Conservation (phyloP, 495 filamentous ascomycete species). For the Trichoderma erinaceum region DNA sequence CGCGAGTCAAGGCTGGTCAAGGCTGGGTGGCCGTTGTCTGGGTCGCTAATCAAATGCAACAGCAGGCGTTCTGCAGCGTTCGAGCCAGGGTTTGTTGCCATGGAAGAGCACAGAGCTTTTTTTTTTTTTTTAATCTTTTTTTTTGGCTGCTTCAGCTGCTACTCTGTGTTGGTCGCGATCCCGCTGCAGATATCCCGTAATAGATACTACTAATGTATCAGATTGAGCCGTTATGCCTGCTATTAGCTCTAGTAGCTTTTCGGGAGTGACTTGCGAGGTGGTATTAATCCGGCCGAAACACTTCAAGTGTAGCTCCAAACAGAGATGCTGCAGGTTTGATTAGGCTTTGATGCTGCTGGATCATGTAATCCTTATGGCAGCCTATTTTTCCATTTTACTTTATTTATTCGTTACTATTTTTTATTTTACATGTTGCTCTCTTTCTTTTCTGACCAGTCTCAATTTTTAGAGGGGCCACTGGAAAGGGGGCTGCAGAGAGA, state of each 20-base stretch:
- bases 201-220: no score
- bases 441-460: background rate
- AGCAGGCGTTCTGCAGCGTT: slow-evolving; percentile 1
- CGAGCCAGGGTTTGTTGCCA: background rate
- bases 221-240: no score
- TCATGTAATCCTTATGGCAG: background rate
- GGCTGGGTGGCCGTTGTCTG: background rate
- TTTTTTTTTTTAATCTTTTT: background rate
- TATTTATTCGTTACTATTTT: no score
- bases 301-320: background rate
- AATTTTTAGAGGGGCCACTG: background rate
- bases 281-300: background rate
- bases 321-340: background rate
- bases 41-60: slow-evolving; percentile 13
- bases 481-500: slow-evolving; percentile 8
- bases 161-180: background rate
- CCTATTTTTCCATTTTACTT: no score
- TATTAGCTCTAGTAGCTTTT: no score
- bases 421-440: no score
- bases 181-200: no score
- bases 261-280: background rate
- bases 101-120: no score
- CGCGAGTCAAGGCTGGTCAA: slow-evolving; percentile 7
- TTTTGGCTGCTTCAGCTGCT: background rate
- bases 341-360: background rate